These are phyloP conservation scores for Nigrospora osmanthi DNA, from an alignment of 2,329 filamentous ascomycete species.

Conservation along the genomic window DNA sequence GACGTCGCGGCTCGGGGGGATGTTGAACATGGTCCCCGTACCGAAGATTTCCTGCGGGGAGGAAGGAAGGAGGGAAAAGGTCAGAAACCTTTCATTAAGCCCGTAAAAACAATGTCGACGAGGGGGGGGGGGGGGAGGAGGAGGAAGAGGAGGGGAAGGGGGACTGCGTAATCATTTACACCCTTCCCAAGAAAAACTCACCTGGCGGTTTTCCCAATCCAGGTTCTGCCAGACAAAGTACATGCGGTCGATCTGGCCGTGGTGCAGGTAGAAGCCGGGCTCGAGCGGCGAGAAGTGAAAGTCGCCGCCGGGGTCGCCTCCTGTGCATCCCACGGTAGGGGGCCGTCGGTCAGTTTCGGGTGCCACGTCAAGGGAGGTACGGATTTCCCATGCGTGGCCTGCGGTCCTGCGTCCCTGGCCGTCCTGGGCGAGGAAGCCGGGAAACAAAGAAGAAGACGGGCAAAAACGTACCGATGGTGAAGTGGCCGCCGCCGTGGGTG, in stretches of 20 bases:
- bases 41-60: too few species aligned
- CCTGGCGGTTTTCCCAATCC: slow-evolving; percentile 28
- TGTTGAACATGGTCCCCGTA: too few species aligned
- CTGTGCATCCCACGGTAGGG: slow-evolving; percentile 10
- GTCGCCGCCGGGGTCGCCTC: slow-evolving; percentile 38
- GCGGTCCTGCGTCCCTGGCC: not conserved
- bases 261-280: slow-evolving; percentile 37
- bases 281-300: slow-evolving; percentile 34
- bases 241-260: slow-evolving; percentile 35
- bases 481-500: slow-evolving; percentile 27
- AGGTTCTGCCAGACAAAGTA: slow-evolving; percentile 43
- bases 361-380: too few species aligned
- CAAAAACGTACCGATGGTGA: slow-evolving; percentile 18
- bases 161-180: too few species aligned
- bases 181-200: too few species aligned
- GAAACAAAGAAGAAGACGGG: too few species aligned
- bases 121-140: too few species aligned
- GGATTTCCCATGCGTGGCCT: too few species aligned
- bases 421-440: slow-evolving; percentile 5
- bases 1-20: slow-evolving; percentile 30
- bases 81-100: too few species aligned
- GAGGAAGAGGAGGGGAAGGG: too few species aligned
- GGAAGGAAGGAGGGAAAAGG: too few species aligned
- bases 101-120: too few species aligned
- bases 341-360: slow-evolving; percentile 6